Evolutionary conservation across 768 basidiomycete genomes (phyloP).

Genomic region (Podaxis pistillaris): DNA sequence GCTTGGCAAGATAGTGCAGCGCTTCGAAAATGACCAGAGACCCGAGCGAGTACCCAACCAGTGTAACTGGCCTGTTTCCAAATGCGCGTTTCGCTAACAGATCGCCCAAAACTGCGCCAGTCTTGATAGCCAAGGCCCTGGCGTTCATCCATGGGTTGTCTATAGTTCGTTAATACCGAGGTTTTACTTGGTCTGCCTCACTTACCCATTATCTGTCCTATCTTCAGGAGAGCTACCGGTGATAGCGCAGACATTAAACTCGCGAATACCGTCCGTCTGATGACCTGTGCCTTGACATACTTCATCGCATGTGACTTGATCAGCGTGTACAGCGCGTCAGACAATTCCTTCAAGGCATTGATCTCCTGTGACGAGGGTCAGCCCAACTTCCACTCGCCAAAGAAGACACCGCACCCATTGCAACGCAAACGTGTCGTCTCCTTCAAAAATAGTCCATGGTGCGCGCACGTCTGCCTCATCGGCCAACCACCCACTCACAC

Average conservation of each 20-base stretch:
- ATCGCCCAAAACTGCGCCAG: conserved; percentile 53
- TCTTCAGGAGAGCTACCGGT: conserved; percentile 47
- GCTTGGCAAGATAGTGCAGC: conserved; percentile 43
- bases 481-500: conserved; percentile 55
- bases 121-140: conserved; percentile 47
- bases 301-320: conserved; percentile 49
- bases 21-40: conserved; percentile 57
- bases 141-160: conserved; percentile 65
- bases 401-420: conserved; percentile 44
- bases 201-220: conserved; percentile 54
- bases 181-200: background rate
- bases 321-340: conserved; percentile 42
- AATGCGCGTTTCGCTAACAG: conserved; percentile 49
- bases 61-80: conserved; percentile 51
- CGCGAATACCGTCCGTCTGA: conserved; percentile 51
- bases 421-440: conserved; percentile 53
- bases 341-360: conserved; percentile 48
- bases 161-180: conserved; percentile 17
- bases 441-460: conserved; percentile 51
- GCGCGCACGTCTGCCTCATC: conserved; percentile 42
- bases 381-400: background rate
- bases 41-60: conserved; percentile 58
- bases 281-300: conserved; percentile 46
- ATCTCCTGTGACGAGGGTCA: conserved; percentile 41
- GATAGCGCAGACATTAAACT: conserved; percentile 47